phyloP scores from a whole-genome alignment of 1,284 basidiomycete species.

The Puccinia brachypodii region DNA sequence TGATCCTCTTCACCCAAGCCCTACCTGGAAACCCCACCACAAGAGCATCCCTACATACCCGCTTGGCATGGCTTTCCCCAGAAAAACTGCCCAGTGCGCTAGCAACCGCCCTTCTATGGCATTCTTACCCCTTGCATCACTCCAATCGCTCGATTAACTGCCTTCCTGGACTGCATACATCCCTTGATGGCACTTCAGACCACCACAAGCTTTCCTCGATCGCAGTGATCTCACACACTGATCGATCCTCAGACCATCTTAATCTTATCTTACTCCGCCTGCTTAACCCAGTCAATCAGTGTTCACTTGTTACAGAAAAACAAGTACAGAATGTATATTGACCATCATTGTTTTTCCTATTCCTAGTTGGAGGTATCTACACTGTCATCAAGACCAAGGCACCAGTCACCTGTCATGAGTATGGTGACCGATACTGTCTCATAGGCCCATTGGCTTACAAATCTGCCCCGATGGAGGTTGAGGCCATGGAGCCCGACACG shows the following conservation, averaged over 20 bases:
- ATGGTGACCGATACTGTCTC: slow-evolving; percentile 74
- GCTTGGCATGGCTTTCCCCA: background rate
- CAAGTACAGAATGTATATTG: background rate
- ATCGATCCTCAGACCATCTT: background rate
- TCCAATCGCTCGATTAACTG: no score
- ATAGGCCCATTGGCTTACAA: slow-evolving; percentile 95
- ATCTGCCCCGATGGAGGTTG: slow-evolving; percentile 97
- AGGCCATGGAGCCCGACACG: slow-evolving; percentile 73
- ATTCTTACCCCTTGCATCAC: background rate
- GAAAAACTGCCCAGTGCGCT: background rate
- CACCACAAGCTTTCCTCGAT: background rate
- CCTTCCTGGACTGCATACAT: background rate
- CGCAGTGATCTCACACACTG: background rate
- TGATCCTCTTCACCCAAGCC: background rate
- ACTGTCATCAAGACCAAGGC: slow-evolving; percentile 99
- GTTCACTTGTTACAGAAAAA: background rate
- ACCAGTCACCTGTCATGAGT: slow-evolving; percentile 91
- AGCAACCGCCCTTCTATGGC: background rate
- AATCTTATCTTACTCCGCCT: background rate
- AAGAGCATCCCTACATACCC: background rate
- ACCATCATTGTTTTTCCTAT: background rate
- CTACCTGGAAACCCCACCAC: background rate
- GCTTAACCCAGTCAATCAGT: background rate
- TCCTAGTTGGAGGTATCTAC: slow-evolving; percentile 88
- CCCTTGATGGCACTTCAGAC: background rate